Base-by-base conservation (phyloP, 2,329 filamentous ascomycete species). In the Diaporthe caulivora region DNA sequence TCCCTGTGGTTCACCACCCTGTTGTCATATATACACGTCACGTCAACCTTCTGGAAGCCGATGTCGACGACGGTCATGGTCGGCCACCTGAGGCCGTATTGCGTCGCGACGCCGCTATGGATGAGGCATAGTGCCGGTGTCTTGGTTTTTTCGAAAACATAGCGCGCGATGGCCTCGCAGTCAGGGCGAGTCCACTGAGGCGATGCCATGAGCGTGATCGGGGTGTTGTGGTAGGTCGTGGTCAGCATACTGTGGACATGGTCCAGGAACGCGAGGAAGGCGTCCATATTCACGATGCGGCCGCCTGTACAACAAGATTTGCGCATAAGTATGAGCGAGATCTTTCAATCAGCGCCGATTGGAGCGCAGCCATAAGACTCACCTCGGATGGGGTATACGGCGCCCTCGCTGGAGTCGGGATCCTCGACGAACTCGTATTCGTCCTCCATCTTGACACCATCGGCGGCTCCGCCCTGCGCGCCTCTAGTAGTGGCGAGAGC, bases 81-180 rank as follows among this genome's bases (percentile, higher is more conserved):
- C 42, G 92, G 88, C 86, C 87, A 89, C 81, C 90, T 91, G 40
- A 95, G 89, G 15, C 95, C 95, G 80, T 97, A 98, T 72, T 97
- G 92, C 0, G 95, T 93, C 34, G 97, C 95, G 60, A 97, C 85
- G 3, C 94, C 95, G 78, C 95, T 93, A 83, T 98, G 94, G 86
- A 99, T 93, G 76, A 98, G 88, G 78, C 93, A 95, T 68, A 99
- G 93, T 0, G 94, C 95, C 0, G 97, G 97, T 0, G 95, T 97
- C 85, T 96, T 97, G 81, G 97, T 98, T 84, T 97, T 97, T 84
- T 99, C 97, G 80, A 99, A 99, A 76, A 98, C 91, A 86, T 98
- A 99, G 76, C 97, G 94, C 18, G 95, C 94, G 77, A 99, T 92
- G 51, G 90, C 90, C 83, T 98, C 96, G 81, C 93, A 93, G 82